Conservation (phyloP, 352 stramenopile genomes). For the Phytophthora hibernalis region DNA sequence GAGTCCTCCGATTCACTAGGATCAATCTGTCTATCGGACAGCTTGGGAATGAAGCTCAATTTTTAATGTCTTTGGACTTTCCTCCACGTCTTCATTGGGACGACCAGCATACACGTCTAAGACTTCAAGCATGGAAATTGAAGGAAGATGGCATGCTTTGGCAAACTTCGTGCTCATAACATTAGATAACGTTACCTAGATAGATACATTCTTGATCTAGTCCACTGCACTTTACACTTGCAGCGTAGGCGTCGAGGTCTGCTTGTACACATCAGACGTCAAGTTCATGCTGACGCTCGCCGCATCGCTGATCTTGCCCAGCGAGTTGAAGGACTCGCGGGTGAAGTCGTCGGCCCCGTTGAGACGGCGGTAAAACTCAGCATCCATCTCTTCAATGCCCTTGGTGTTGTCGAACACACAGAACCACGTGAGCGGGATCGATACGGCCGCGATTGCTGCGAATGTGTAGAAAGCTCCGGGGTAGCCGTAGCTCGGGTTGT, state of each 20-base stretch:
- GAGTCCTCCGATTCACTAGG: too few relatives aligned
- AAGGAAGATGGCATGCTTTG: too few relatives aligned
- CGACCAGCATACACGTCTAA: too few relatives aligned
- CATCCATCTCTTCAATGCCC: background rate
- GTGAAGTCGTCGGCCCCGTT: constrained; percentile 15
- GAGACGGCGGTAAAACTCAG: constrained; percentile 13
- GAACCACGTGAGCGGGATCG: constrained; percentile 49
- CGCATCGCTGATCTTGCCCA: constrained; percentile 17
- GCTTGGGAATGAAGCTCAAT: too few relatives aligned
- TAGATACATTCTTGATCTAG: background rate
- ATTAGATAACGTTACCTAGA: constrained; percentile 3
- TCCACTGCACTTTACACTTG: constrained; percentile 15
- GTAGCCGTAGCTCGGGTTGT: constrained; percentile 30
- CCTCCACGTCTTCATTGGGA: too few relatives aligned
- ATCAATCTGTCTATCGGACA: too few relatives aligned
- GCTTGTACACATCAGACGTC: constrained; percentile 23
- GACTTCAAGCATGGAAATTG: too few relatives aligned
- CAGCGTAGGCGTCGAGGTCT: constrained; percentile 22
- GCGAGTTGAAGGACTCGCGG: constrained; percentile 15
- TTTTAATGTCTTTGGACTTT: too few relatives aligned
- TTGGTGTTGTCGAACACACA: constrained; percentile 61
- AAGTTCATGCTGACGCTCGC: constrained; percentile 10
- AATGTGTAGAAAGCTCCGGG: constrained; percentile 37
- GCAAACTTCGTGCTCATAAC: background rate
- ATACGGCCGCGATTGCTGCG: constrained; percentile 65